Evolutionary conservation across 169 alveolate species (phyloP), one percentile per base, ranked within the genome.

Genomic region (Sarcocystis neurona): DNA sequence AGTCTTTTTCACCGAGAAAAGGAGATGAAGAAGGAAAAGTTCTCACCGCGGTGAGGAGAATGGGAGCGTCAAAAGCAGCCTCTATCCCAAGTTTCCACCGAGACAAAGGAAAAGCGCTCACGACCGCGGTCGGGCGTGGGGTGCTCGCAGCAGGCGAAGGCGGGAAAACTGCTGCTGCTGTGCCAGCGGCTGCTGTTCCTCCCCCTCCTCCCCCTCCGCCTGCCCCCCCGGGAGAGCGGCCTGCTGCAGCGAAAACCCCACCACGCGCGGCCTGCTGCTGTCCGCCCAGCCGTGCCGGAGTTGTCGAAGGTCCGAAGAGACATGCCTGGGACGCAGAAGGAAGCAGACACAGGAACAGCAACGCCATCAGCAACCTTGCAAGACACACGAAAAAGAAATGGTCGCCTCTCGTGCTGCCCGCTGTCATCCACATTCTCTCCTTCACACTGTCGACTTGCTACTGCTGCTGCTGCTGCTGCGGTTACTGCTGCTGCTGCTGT

Each of bases 81-180:
- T 91, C 92, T 0, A 91, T 75, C 10, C 94, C 94, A 1, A 91
- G 74, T 79, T 79, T 91, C 94, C 94, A 91, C 39, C 94, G 77
- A 10, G 90, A 50, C 1, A 92, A 0, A n/a, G 93, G 34, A 79
- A 87, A 84, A 0, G 91, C 87, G 12, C 56, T 15, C 0, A 80
- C 79, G 8, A 37, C 53, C 15, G 58, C 37, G 0, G 88, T 68
- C 5, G 82, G 79, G 85, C 75, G 85, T n/a, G n/a, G 88, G 23
- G 30, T 79, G 88, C 23, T 50, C 84, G 88, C 88, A 23, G n/a
- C n/a, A 27, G 30, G n/a, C n/a, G n/a, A n/a, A 58, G n/a, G 23
- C 34, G 34, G n/a, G n/a, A 58, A 23, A 72, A 23, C 27, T 15
- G 12, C 87, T 53, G 47, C 53, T 48, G 41, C 75, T 12, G 56